Conservation (phyloP, 164 flowering plant genomes). For the Stephania yunnanensis region DNA sequence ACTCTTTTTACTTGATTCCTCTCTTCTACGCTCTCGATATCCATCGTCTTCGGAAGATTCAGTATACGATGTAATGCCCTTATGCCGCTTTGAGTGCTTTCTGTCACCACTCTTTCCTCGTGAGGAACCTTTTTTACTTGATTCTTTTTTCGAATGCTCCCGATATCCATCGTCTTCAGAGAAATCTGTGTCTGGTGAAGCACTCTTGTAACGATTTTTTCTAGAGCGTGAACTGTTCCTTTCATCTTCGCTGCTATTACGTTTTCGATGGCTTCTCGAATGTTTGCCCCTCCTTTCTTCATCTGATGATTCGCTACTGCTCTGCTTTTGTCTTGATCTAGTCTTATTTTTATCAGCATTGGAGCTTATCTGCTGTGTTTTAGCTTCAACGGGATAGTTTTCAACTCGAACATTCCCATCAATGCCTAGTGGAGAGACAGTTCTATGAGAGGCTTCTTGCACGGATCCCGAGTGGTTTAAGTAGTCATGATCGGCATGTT, state of each 20-base stretch:
- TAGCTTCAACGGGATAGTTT: conserved; percentile 10
- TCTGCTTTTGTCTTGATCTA: conserved; percentile 1
- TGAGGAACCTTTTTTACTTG: conserved; percentile 40
- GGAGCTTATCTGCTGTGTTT: conserved; percentile 16
- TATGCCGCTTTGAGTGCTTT: conserved; percentile 49
- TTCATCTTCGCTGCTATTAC: conserved; percentile 26
- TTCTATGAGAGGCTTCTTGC: conserved; percentile 12
- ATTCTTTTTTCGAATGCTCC: conserved; percentile 37
- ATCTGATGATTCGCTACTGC: conserved; percentile 20
- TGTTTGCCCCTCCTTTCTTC: conserved; percentile 15
- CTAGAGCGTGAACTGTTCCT: conserved; percentile 20
- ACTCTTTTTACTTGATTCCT: conserved; percentile 34
- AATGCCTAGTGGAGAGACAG: conserved; percentile 9
- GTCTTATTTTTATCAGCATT: conserved; percentile 19
- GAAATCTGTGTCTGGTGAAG: conserved; percentile 39
- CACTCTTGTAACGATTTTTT: conserved; percentile 23
- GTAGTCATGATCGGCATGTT: conserved; percentile 1
- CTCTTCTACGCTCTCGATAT: conserved; percentile 34
- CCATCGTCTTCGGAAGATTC: conserved; percentile 40
- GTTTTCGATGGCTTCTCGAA: conserved; percentile 13
- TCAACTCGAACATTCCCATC: conserved; percentile 9
- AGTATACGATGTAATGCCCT: conserved; percentile 30
- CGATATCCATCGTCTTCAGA: conserved; percentile 33
- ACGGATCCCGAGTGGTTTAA: conserved; percentile 5
- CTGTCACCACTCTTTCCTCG: conserved; percentile 51